These are phyloP conservation scores for Pistacia atlantica DNA, from an alignment of 345 rosid genomes.

Conservation along the genomic window DNA sequence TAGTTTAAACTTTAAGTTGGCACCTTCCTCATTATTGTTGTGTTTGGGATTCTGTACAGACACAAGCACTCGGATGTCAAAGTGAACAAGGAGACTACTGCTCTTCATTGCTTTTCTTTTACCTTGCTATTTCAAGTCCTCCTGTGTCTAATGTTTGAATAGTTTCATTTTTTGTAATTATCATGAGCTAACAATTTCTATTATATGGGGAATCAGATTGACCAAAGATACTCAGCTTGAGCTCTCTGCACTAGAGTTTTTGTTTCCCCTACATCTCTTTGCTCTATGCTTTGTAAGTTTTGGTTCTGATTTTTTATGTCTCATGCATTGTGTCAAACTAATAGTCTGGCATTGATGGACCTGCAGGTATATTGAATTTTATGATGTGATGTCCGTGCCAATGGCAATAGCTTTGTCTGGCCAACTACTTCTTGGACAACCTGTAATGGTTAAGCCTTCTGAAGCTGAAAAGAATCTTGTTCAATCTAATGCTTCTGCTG, in stretches of 20 bases:
- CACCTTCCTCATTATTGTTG: conserved; percentile 20
- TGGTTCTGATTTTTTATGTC: conserved; percentile 16
- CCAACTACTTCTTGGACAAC: conserved; percentile 86
- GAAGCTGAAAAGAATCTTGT: conserved; percentile 98
- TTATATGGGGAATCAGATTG: conserved; percentile 58
- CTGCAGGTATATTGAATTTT: conserved; percentile 95
- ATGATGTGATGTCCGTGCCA: conserved; percentile 92
- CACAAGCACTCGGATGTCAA: conserved; percentile 12
- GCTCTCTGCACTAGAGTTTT: conserved; percentile 66
- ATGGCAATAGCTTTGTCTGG: conserved; percentile 96
- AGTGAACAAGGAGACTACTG: conserved; percentile 20
- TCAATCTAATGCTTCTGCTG: conserved; percentile 64
- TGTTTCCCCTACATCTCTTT: conserved; percentile 64
- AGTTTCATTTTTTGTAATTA: conserved; percentile 24
- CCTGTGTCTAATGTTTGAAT: conserved; percentile 17
- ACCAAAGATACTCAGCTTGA: conserved; percentile 75
- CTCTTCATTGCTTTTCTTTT: conserved; percentile 5
- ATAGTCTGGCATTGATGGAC: conserved; percentile 26
- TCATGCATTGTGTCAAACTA: conserved; percentile 39
- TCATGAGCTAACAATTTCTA: conserved; percentile 55
- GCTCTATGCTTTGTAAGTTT: conserved; percentile 62
- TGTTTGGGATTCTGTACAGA: conserved; percentile 22
- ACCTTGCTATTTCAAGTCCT: not conserved
- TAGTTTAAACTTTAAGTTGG: conserved; percentile 18
- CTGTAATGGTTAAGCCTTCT: conserved; percentile 97